A percentile compares a stretch with the other conserved stretches of the same genome.
Conservation (phyloP, 1,284 basidiomycete species). For the Ustilago curta region DNA sequence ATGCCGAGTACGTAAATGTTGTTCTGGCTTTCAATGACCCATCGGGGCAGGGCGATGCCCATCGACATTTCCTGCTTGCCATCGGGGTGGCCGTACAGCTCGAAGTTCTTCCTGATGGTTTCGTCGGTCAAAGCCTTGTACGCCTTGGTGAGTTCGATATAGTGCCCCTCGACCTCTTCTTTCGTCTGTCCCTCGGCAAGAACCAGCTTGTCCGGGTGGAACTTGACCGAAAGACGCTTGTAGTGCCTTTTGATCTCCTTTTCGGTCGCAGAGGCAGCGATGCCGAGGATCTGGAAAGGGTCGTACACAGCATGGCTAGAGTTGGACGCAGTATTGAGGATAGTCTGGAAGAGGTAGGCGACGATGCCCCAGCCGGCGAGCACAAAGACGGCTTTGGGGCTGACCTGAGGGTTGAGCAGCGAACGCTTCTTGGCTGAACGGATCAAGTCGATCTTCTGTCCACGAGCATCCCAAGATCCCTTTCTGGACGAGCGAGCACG, state of each 20-base stretch:
- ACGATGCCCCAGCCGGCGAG: constrained; percentile 81
- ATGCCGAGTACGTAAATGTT: constrained; percentile 88
- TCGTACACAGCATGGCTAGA: constrained; percentile 75
- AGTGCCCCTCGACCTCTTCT: constrained; percentile 87
- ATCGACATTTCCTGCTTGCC: constrained; percentile 93
- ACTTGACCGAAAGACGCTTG: constrained; percentile 78
- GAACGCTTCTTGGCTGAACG: constrained; percentile 37
- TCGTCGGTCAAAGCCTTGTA: constrained; percentile 98
- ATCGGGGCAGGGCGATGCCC: constrained; percentile 94
- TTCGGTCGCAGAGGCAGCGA: constrained; percentile 81
- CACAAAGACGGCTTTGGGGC: constrained; percentile 69
- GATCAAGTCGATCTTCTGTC: constrained; percentile 61
- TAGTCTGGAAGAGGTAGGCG: constrained; percentile 77
- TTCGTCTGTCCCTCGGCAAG: constrained; percentile 83
- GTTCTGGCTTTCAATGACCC: constrained; percentile 93
- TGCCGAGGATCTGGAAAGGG: constrained; percentile 92
- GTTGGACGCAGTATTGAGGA: constrained; percentile 74
- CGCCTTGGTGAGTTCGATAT: constrained; percentile 95
- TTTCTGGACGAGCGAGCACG: constrained; percentile 27
- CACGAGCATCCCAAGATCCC: constrained; percentile 61
- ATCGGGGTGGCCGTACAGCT: constrained; percentile 93
- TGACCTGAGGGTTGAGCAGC: constrained; percentile 58
- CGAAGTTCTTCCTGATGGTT: constrained; percentile 89
- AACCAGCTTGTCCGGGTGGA: constrained; percentile 95
- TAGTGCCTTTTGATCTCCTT: constrained; percentile 97